Base-by-base conservation (phyloP, 352 stramenopile species). In the Phytophthora colocasiae region DNA sequence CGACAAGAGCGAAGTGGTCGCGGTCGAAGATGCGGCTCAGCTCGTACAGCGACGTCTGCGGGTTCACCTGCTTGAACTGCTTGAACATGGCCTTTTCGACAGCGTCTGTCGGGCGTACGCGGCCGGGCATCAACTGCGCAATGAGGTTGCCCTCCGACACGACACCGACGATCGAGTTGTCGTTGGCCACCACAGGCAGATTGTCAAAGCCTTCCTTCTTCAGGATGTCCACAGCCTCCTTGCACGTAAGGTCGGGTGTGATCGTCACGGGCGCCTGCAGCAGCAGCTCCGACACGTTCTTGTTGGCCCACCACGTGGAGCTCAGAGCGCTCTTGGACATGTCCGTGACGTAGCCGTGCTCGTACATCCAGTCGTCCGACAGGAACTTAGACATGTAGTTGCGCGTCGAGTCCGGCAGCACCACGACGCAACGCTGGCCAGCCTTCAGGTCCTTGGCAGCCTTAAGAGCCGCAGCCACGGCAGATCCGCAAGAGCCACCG, bases 381-480 rank as follows among this genome's bases (percentile, higher is more conserved):
- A 99, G 69, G 61, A 97, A 98, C 84, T 99, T 99, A 74, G 92
- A 98, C 96, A 99, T 99, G 92, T 99, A 99, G 82, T 99, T 99
- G 43, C 96, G 84, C 29, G 97, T 97, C 50, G 89, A 98, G 79
- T 99, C 97, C 0, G 97, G 95, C 14, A 99, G 78, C 47, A 99
- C 88, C 5, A 99, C 93, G 6, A 99, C 96, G 68, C 91, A 98
- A 32, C 90, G 85, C 70, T 99, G 90, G 27, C 92, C 96, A 24
- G 81, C 74, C 49, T 85, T 86, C 31, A 98, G 85, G 47, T 85
- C 67, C 46, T 93, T 90, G n/a, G 94, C 95, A 11, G 87, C 90
- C 40, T 90, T 80, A 2, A 99, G 66, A 2, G 94, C 93, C 14
- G 82, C 86, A 49, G 73, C 78, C 4, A 98, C 78, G 15, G 93